Percentiles rank a stretch among this genome's conserved stretches.
Conservation (phyloP, 306 rosid genomes). For the Trifolium repens region DNA sequence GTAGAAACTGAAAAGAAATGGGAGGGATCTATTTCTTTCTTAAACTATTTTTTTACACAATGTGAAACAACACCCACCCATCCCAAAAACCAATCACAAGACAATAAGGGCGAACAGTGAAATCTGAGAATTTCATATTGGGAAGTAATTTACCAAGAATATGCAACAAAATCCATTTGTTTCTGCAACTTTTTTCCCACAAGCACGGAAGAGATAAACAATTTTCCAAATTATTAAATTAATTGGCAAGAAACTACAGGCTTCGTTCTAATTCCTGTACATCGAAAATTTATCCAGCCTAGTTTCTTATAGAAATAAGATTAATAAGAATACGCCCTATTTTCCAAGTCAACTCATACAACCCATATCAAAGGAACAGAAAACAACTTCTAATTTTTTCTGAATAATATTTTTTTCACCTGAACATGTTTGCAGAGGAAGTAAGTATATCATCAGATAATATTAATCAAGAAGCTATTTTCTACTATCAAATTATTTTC, state of each 20-base stretch:
- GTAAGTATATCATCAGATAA: slow-evolving; percentile 5
- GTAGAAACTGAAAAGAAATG: slow-evolving; percentile 16
- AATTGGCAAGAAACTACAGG: slow-evolving; percentile 14
- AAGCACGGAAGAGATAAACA: slow-evolving; percentile 23
- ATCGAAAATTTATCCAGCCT: slow-evolving; percentile 8
- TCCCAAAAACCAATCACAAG: neutral
- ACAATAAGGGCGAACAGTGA: neutral
- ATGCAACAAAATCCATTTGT: neutral
- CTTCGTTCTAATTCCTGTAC: slow-evolving; percentile 3
- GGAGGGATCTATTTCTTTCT: neutral
- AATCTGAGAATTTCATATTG: neutral
- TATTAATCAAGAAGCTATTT: slow-evolving; percentile 12
- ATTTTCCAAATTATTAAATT: slow-evolving; percentile 14
- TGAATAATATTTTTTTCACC: neutral
- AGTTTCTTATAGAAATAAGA: neutral
- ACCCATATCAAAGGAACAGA: neutral
- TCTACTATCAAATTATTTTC: slow-evolving; percentile 6
- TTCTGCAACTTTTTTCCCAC: neutral
- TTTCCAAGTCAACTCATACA: slow-evolving; percentile 23
- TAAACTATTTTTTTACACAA: neutral
- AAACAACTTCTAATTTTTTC: neutral
- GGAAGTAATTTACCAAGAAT: slow-evolving; percentile 18
- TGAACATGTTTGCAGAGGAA: slow-evolving; percentile 14
- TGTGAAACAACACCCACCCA: slow-evolving; percentile 11
- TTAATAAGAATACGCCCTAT: neutral